Evolutionary conservation across 257 asterid species (phyloP).

Genomic region (Coffea canephora): DNA sequence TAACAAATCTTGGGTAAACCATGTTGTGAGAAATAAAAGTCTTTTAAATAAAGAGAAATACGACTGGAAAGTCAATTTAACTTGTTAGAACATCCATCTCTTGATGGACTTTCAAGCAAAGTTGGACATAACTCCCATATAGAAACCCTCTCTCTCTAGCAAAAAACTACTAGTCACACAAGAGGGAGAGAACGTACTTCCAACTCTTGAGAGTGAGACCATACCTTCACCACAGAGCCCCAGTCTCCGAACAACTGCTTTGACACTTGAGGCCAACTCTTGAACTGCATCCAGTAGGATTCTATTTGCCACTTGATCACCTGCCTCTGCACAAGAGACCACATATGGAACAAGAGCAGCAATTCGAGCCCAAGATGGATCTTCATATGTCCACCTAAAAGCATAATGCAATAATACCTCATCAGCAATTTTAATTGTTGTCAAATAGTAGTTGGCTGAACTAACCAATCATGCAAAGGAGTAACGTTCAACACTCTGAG

Average conservation of each 20-base stretch:
- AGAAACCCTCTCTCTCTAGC: neutral
- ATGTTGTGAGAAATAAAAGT: neutral
- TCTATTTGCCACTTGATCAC: conserved; percentile 61
- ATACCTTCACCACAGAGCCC: conserved; percentile 72
- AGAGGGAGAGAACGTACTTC: neutral
- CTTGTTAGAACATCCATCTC: neutral
- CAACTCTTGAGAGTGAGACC: conserved; percentile 8
- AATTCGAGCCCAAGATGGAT: conserved; percentile 80
- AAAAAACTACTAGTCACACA: neutral
- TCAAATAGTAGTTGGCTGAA: neutral
- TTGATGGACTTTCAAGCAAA: neutral
- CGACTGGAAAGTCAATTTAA: neutral
- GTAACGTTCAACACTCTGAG: too few relatives aligned
- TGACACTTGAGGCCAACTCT: conserved; percentile 77
- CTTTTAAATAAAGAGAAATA: neutral
- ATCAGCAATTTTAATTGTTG: neutral
- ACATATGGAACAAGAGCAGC: conserved; percentile 69
- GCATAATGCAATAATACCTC: neutral
- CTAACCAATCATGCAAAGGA: neutral
- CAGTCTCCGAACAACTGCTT: conserved; percentile 72
- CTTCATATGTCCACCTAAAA: conserved; percentile 78
- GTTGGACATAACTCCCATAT: neutral
- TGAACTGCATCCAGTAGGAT: conserved; percentile 59
- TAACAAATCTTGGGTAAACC: neutral
- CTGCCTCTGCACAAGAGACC: conserved; percentile 67